Evolutionary conservation across 352 stramenopile species (phyloP).

Genomic region (Thraustochytrium striatum): DNA sequence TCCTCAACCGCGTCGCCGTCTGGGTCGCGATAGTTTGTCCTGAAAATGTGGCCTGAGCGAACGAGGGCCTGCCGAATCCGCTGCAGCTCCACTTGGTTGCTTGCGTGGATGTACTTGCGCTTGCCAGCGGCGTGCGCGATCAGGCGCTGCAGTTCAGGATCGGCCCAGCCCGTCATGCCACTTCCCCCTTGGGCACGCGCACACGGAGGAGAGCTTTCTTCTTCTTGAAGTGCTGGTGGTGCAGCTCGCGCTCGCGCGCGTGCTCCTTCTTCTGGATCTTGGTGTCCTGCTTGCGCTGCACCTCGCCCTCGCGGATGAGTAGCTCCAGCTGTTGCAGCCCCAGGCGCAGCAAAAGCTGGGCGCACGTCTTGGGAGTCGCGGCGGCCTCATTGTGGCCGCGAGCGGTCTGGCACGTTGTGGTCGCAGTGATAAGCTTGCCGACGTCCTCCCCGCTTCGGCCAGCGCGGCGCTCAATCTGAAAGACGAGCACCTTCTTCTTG

Average conservation of each 20-base stretch:
- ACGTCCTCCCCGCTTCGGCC: too few relatives aligned
- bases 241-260: neutral
- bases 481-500: neutral
- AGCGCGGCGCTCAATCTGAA: neutral
- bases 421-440: too few relatives aligned
- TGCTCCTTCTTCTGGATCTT: neutral
- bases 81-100: neutral
- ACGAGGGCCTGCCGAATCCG: neutral
- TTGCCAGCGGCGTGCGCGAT: neutral
- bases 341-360: too few relatives aligned
- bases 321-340: too few relatives aligned
- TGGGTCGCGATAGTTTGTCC: neutral
- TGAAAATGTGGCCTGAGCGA: neutral
- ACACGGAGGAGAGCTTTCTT: neutral
- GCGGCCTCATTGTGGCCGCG: too few relatives aligned
- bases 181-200: neutral
- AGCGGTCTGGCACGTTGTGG: too few relatives aligned
- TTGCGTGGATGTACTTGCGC: slow-evolving; percentile 1
- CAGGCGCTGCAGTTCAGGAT: neutral
- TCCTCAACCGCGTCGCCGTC: slow-evolving; percentile 6
- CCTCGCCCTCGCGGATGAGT: too few relatives aligned
- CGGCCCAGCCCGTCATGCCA: neutral
- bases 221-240: neutral
- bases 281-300: neutral
- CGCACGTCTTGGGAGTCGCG: too few relatives aligned